Base-by-base conservation (phyloP, 2,329 filamentous ascomycete genomes). In the Cladosporium sp. region DNA sequence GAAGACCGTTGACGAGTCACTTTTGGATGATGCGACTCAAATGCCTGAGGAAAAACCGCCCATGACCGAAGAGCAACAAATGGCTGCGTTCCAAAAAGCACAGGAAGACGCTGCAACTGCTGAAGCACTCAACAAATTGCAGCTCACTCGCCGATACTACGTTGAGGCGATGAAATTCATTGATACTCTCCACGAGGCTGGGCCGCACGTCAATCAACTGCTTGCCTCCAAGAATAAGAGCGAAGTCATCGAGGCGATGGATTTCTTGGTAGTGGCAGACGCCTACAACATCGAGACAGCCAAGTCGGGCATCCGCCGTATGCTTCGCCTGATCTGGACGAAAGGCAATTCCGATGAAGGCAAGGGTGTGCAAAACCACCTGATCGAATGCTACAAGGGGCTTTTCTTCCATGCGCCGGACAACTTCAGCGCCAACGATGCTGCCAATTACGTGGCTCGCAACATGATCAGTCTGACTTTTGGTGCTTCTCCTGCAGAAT, bases 381-480 rank as follows among this genome's bases (percentile, higher is more conserved):
- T 98, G 31, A 95, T 98, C 59, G 93, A 98, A 61, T 95, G 89
- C 69, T 98, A 98, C 75, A 93, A 87, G 66, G 84, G 89, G 16
- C 81, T 98, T 1, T 98, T 97, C 72, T 98, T 98, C 63, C 89
- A 95, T 65, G 91, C 95, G 0, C 93, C 93, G 0, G 89, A 90
- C 55, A 84, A 84, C 4, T 96, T 95, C 72, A 89, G 80, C 54
- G 76, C 84, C 31, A 96, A 96, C 60, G 91, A 96, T 65, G 85
- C 91, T 2, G 91, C 93, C 44, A 96, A 95, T 68, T 98, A 95
- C 67, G 86, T 98, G 64, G 92, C 92, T 22, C 84, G 91, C 57
- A 98, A 97, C 71, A 98, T 98, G 92, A 97, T 97, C 70, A 96
- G 91, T 77, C 74, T 98, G 64, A 98, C 93, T 0, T 97, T 95